These are phyloP conservation scores for Aureobasidium lini DNA, from an alignment of 2,329 filamentous ascomycete genomes.

Conservation along the genomic window DNA sequence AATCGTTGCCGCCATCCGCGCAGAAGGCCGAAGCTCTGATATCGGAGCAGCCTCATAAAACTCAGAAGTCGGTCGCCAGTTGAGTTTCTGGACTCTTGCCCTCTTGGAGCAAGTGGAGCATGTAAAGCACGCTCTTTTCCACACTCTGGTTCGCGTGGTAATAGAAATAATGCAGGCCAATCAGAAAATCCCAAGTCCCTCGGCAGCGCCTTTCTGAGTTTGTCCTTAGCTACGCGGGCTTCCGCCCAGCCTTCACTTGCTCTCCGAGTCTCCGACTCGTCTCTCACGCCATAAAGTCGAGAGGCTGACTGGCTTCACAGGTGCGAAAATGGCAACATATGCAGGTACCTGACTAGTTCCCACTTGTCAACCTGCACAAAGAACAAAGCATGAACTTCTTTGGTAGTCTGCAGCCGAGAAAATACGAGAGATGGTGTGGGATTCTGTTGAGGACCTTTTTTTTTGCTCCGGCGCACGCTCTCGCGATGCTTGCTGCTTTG, in stretches of 20 bases:
- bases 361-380: neutral
- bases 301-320: neutral
- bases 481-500: neutral
- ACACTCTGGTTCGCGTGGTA: neutral
- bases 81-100: neutral
- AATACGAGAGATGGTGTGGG: neutral
- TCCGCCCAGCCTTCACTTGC: neutral
- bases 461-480: too few relatives aligned
- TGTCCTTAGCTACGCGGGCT: neutral
- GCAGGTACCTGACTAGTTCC: neutral
- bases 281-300: neutral
- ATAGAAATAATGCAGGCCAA: neutral
- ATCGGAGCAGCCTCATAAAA: neutral
- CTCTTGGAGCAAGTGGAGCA: neutral
- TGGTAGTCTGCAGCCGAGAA: neutral
- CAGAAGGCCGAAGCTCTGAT: neutral
- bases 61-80: neutral
- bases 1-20: constrained; percentile 5
- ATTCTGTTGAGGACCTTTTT: neutral
- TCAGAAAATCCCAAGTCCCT: neutral
- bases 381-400: neutral
- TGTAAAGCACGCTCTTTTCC: neutral
- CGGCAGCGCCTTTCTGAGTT: neutral
- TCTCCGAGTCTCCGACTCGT: neutral
- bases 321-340: neutral